A percentile compares a stretch with the other conserved stretches of the same genome.
Conservation (phyloP, 768 basidiomycete species). For the Russula sp. region DNA sequence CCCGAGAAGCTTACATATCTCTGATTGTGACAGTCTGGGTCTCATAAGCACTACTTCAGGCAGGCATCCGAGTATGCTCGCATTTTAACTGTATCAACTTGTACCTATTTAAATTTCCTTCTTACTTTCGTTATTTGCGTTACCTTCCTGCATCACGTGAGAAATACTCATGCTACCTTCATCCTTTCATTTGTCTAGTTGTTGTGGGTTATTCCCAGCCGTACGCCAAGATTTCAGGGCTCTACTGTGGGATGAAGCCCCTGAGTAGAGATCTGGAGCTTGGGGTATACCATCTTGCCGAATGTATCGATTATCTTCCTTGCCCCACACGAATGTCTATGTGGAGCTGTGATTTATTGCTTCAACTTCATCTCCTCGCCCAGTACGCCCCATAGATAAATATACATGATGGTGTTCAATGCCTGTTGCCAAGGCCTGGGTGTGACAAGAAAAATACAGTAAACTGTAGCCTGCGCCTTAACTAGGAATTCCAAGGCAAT, state of each 20-base stretch:
- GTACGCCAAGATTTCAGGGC: slow-evolving; percentile 1
- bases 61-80: neutral
- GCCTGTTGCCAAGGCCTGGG: no score
- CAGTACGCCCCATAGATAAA: no score
- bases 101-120: neutral
- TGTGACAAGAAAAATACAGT: no score
- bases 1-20: slow-evolving; percentile 4
- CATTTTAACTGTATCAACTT: neutral
- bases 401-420: no score
- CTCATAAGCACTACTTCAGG: slow-evolving; percentile 29
- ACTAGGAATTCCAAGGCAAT: no score
- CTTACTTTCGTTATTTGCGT: neutral
- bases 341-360: no score
- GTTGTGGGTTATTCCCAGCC: neutral
- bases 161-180: no score
- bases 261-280: slow-evolving; percentile 7
- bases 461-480: no score
- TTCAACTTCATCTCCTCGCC: no score
- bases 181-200: neutral
- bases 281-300: neutral
- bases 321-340: no score
- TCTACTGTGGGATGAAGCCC: neutral
- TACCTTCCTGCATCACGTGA: neutral
- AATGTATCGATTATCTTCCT: no score
- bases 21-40: slow-evolving; percentile 37